Conservation (phyloP, 345 rosid genomes). For the Citrus cavaleriei region DNA sequence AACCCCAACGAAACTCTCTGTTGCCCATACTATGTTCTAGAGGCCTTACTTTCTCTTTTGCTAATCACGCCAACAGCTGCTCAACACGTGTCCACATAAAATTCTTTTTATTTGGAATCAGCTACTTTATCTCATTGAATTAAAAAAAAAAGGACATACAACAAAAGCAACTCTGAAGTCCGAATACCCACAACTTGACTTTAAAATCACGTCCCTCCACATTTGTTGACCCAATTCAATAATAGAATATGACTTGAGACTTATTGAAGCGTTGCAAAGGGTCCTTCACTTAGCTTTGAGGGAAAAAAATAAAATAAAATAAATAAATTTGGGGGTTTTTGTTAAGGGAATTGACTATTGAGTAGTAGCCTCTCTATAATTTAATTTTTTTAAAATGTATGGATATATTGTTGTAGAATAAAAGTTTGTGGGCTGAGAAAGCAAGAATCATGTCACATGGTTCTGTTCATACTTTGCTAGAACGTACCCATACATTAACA, state of each 20-base stretch:
- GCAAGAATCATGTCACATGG: conserved; percentile 30
- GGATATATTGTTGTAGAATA: background rate
- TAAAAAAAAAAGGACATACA: too few relatives aligned
- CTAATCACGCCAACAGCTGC: background rate
- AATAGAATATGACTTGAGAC: background rate
- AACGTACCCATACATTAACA: background rate
- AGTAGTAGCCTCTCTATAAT: too few relatives aligned
- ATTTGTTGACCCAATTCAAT: background rate
- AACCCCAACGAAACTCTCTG: conserved; percentile 12
- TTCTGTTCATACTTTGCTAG: background rate
- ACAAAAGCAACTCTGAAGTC: background rate
- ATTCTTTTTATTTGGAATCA: background rate
- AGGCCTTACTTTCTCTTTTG: background rate
- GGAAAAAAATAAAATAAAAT: too few relatives aligned
- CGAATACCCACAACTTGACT: background rate
- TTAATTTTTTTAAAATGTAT: too few relatives aligned
- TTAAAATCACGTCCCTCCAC: background rate
- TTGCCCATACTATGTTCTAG: background rate
- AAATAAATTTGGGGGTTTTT: background rate
- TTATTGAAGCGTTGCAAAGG: background rate
- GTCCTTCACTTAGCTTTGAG: background rate
- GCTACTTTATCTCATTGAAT: too few relatives aligned
- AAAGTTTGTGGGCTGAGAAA: background rate
- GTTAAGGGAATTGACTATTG: background rate
- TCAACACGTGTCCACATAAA: background rate